Evolutionary conservation across 2,329 filamentous ascomycete genomes (phyloP).

Genomic region (Ramichloridium luteum): DNA sequence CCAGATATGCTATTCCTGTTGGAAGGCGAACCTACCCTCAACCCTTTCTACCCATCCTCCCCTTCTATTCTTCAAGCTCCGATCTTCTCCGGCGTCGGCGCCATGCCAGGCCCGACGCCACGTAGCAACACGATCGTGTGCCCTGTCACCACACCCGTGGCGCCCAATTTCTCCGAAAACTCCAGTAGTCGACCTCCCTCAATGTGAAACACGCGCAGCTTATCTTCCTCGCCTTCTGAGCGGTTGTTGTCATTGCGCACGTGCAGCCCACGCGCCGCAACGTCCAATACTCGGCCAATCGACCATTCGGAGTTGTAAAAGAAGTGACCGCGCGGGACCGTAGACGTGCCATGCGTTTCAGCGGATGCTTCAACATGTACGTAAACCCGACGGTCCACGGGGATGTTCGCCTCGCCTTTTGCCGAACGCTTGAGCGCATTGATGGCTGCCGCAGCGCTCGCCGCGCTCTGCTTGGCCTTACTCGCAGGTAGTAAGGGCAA

Average conservation of each 20-base stretch:
- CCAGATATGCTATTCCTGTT: no score
- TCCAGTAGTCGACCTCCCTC: constrained; percentile 78
- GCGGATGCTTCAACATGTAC: constrained; percentile 82
- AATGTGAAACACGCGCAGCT: constrained; percentile 81
- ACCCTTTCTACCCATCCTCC: no score
- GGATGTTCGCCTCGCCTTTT: constrained; percentile 76
- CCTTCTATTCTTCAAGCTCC: no score
- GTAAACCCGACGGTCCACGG: constrained; percentile 77
- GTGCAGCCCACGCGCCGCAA: constrained; percentile 63
- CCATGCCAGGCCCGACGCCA: constrained; percentile 58
- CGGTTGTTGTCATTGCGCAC: constrained; percentile 77
- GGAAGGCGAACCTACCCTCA: no score
- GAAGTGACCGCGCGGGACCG: constrained; percentile 54
- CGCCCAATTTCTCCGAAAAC: constrained; percentile 74
- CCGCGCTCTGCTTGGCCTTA: constrained; percentile 38
- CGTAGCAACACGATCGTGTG: constrained; percentile 83
- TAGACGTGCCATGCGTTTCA: constrained; percentile 69
- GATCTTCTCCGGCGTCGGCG: constrained; percentile 20
- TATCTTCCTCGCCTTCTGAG: constrained; percentile 61
- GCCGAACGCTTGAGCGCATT: constrained; percentile 74
- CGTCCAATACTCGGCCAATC: constrained; percentile 70
- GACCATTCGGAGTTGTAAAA: constrained; percentile 60
- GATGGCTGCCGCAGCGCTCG: constrained; percentile 55
- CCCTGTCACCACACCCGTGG: constrained; percentile 56
- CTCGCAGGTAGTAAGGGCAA: constrained; percentile 45